A percentile compares a stretch with the other conserved stretches of the same genome.
phyloP scores from a whole-genome alignment of 176 grass and related monocot species.

The Aegilops sharonensis region DNA sequence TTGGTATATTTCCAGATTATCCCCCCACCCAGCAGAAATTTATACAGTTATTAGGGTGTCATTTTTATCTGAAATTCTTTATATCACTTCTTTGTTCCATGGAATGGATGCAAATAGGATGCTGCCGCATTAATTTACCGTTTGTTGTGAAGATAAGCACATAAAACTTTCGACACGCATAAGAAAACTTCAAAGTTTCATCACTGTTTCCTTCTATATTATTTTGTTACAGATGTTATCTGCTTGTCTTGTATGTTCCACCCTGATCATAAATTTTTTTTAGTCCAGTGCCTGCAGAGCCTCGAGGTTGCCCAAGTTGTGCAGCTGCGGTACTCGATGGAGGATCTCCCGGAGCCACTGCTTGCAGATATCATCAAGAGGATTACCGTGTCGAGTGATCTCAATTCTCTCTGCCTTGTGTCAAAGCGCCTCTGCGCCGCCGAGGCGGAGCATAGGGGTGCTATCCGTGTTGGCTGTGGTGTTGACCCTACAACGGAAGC shows the following conservation, averaged over 20 bases:
- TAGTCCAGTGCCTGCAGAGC: not conserved
- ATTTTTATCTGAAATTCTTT: not conserved
- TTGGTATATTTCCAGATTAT: not conserved
- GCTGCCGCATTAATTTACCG: not conserved
- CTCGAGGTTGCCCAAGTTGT: not conserved
- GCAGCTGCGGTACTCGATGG: conserved; percentile 32
- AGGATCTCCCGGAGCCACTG: conserved; percentile 60
- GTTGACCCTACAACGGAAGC: conserved; percentile 50
- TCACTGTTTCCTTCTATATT: too few species aligned
- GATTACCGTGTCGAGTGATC: conserved; percentile 40
- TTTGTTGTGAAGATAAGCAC: not conserved
- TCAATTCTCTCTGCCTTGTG: conserved; percentile 56
- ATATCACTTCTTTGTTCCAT: not conserved
- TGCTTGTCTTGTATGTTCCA: too few species aligned
- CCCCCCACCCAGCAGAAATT: not conserved
- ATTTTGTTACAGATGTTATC: too few species aligned
- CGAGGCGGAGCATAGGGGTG: conserved; percentile 44
- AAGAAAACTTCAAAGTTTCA: too few species aligned
- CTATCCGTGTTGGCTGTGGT: conserved; percentile 42
- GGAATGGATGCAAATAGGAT: not conserved
- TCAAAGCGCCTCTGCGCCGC: conserved; percentile 33
- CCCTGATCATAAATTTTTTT: not conserved
- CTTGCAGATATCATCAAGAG: conserved; percentile 63
- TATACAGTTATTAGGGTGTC: not conserved
- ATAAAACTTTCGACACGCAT: not conserved